Base-by-base conservation (phyloP, 2,329 filamentous ascomycete species). In the Trichoderma aggressivum region DNA sequence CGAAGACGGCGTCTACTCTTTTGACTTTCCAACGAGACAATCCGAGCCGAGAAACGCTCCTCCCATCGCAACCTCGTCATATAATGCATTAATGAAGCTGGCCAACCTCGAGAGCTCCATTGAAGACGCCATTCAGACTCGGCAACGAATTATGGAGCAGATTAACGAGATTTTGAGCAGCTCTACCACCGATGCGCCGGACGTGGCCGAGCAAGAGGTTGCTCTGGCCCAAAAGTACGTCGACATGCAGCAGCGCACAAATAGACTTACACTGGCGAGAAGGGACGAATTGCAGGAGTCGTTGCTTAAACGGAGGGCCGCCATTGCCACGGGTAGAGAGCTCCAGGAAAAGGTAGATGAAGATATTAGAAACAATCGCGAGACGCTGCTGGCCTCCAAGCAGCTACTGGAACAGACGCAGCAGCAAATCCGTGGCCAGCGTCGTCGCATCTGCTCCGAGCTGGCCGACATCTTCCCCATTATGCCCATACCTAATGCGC, bases 81-180 rank as follows among this genome's bases (percentile, higher is more conserved):
- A 97, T 79, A 94, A 94, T 77, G 89, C 92, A 2, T 84, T 98
- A 24, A 95, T 98, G 90, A 91, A 92, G 72, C 85, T 98, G 12
- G 91, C 93, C 7, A 97, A 94, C 71, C 86, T 98, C 18, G 94
- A 97, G 73, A 93, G 92, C 78, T 97, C 94, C 69, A 93, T 98
- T 28, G 94, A 97, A 78, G 95, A 98, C 80, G 94, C 94, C 1
- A 83, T 97, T 11, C 88, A 90, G 1, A 97, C 93, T 0, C 89
- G 92, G 16, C 89, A 92, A 72, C 86, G 87, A 67, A 85, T 98
- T 10, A 89, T 93, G 61, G 82, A 86, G n/a, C 93, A 97, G 74
- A 97, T 98, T 74, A 92, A 92, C 74, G 79, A 84, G 0, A 81
- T 90, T 0, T 79, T 90, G 5, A 78, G 82, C 0, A 75, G 80